phyloP scores from a whole-genome alignment of 2,329 filamentous ascomycete genomes.

The Cladosporium sp. region DNA sequence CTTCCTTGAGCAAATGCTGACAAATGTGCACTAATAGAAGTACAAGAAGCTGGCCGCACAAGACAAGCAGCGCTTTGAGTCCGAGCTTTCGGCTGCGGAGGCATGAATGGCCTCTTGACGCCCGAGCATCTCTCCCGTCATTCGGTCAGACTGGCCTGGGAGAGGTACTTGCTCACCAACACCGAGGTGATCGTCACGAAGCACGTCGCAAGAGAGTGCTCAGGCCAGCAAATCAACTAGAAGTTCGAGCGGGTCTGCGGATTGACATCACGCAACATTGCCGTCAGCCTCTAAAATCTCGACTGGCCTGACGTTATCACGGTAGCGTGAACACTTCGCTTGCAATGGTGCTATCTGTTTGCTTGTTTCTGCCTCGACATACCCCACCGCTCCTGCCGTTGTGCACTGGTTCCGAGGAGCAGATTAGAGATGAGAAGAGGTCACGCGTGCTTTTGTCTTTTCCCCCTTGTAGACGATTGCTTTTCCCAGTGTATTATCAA shows the following conservation, averaged over 20 bases:
- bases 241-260: neutral
- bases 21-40: neutral
- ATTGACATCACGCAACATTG: neutral
- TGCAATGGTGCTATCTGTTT: neutral
- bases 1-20: neutral
- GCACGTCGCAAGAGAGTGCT: neutral
- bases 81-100: neutral
- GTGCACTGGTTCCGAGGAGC: neutral
- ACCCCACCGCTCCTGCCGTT: neutral
- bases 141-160: neutral
- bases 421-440: neutral
- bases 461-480: neutral
- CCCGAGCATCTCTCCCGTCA: neutral
- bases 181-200: neutral
- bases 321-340: neutral
- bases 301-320: neutral
- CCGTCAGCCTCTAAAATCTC: neutral
- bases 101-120: neutral
- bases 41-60: neutral
- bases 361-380: neutral
- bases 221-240: neutral
- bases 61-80: neutral
- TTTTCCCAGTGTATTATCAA: neutral
- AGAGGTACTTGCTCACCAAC: neutral
- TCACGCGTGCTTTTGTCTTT: neutral